These are phyloP conservation scores for Hyaloperonospora brassicae DNA, from an alignment of 352 stramenopile genomes.

Conservation along the genomic window DNA sequence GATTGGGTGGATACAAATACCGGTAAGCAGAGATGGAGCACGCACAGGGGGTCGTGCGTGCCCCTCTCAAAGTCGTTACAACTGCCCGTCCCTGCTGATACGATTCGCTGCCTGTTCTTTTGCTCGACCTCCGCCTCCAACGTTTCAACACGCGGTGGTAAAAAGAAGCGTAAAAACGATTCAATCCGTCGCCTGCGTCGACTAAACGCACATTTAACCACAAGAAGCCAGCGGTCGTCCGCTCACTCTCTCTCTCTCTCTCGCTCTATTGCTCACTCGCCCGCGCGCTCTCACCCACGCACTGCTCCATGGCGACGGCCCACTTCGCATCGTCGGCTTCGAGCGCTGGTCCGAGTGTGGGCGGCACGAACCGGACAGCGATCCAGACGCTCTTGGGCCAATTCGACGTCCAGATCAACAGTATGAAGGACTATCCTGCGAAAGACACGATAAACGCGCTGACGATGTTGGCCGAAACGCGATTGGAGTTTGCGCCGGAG, in stretches of 20 bases:
- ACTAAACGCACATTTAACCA: too few species aligned
- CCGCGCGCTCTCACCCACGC: not conserved
- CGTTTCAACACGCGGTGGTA: too few species aligned
- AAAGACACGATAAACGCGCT: constrained; percentile 87
- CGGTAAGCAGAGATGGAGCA: too few species aligned
- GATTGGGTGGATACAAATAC: too few species aligned
- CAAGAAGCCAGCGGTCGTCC: constrained; percentile 24
- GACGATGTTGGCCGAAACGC: constrained; percentile 72
- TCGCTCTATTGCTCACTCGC: constrained; percentile 1
- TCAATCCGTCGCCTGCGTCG: too few species aligned
- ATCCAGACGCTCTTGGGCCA: constrained; percentile 56
- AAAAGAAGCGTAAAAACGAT: too few species aligned
- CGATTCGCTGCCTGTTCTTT: too few species aligned
- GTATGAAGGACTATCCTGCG: constrained; percentile 80
- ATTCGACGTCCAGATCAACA: constrained; percentile 82
- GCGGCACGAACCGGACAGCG: constrained; percentile 13
- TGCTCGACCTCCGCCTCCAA: too few species aligned
- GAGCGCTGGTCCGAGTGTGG: not conserved
- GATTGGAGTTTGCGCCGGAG: constrained; percentile 61
- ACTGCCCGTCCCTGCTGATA: too few species aligned
- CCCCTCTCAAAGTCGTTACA: too few species aligned
- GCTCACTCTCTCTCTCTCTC: not conserved
- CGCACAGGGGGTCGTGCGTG: too few species aligned
- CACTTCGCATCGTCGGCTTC: constrained; percentile 30
- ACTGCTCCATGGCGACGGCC: constrained; percentile 35